These are phyloP conservation scores for Mycena galericulata DNA, from an alignment of 768 basidiomycete species.

Conservation along the genomic window DNA sequence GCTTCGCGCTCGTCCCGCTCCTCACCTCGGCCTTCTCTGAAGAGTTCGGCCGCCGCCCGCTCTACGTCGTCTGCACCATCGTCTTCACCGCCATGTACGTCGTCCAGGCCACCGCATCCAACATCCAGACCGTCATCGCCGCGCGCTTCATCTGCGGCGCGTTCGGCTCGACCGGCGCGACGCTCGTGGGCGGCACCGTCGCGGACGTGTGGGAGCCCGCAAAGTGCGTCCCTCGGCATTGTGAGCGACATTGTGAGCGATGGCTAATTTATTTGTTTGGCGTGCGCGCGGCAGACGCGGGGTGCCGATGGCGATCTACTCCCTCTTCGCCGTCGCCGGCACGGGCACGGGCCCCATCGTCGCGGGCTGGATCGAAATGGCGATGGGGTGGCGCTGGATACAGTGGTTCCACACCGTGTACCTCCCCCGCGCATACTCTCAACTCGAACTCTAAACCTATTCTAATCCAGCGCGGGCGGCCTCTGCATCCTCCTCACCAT, in stretches of 20 bases:
- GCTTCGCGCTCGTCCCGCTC: conserved; percentile 64
- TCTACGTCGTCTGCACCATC: conserved; percentile 56
- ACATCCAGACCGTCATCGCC: conserved; percentile 47
- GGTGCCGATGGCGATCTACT: conserved; percentile 70
- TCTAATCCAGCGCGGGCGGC: conserved; percentile 56
- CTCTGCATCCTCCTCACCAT: conserved; percentile 54
- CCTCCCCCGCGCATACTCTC: conserved; percentile 14
- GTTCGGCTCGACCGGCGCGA: conserved; percentile 64
- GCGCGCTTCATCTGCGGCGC: conserved; percentile 61
- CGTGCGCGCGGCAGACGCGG: too few species aligned
- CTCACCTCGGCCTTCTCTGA: conserved; percentile 68
- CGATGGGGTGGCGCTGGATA: conserved; percentile 74
- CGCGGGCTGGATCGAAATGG: conserved; percentile 65
- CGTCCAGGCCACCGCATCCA: conserved; percentile 3
- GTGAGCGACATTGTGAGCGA: too few species aligned
- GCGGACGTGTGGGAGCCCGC: conserved; percentile 63
- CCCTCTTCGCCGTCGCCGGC: conserved; percentile 59
- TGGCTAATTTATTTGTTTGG: too few species aligned
- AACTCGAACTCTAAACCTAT: too few species aligned
- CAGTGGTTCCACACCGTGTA: conserved; percentile 71
- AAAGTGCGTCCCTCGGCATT: conserved; percentile 53
- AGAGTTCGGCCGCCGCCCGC: conserved; percentile 63
- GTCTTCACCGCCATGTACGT: conserved; percentile 45
- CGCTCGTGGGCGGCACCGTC: conserved; percentile 65
- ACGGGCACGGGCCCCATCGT: conserved; percentile 64